phyloP scores from a whole-genome alignment of 208 protist genomes.

The Leishmania aethiopica region DNA sequence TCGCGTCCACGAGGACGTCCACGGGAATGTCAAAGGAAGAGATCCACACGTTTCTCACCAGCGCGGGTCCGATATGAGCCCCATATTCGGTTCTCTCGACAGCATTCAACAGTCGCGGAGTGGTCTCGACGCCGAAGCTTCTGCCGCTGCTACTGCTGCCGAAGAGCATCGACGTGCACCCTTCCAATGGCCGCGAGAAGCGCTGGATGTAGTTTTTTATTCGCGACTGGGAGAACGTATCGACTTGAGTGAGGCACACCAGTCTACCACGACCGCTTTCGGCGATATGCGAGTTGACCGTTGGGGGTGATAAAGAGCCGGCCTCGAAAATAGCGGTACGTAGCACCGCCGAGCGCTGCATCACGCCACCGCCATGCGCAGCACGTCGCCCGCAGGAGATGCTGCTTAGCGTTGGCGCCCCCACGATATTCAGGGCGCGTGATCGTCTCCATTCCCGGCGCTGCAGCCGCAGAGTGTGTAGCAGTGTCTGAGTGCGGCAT shows the following conservation, averaged over 20 bases:
- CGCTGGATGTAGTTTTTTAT: constrained; percentile 50
- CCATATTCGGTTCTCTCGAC: neutral
- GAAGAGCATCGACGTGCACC: neutral
- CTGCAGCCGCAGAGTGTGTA: neutral
- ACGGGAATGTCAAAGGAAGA: constrained; percentile 38
- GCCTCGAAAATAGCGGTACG: neutral
- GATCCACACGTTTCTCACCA: constrained; percentile 1
- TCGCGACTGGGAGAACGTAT: constrained; percentile 45
- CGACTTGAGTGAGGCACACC: constrained; percentile 9
- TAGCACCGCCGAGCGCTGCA: neutral
- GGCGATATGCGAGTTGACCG: neutral
- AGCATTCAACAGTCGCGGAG: neutral
- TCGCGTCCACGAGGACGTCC: constrained; percentile 41
- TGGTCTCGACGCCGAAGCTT: neutral
- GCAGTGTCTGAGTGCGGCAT: neutral
- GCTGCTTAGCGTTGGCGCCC: neutral
- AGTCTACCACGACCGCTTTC: neutral
- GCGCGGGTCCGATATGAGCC: neutral
- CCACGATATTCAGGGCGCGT: neutral
- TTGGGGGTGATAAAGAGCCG: neutral
- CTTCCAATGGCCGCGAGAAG: neutral
- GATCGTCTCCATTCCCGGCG: neutral
- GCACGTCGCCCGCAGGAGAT: neutral
- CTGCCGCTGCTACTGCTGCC: neutral
- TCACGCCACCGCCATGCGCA: neutral